Evolutionary conservation across 2,329 filamentous ascomycete genomes (phyloP).

Genomic region (Hypoxylon sp.): DNA sequence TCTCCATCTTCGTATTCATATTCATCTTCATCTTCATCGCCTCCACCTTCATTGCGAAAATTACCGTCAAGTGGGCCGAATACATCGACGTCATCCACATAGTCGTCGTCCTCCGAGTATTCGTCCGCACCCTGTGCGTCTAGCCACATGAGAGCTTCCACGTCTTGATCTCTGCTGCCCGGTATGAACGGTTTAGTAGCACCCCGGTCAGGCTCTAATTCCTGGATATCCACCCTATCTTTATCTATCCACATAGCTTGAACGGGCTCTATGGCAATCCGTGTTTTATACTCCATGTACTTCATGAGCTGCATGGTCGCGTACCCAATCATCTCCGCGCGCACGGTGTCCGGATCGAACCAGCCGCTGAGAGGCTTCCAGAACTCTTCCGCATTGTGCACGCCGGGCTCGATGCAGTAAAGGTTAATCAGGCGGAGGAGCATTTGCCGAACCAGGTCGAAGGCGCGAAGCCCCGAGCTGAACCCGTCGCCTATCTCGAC

Average conservation of each 20-base stretch:
- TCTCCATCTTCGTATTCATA: neutral
- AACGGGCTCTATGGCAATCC: conserved; percentile 42
- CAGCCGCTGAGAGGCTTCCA: conserved; percentile 29
- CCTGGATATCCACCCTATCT: neutral
- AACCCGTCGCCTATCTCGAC: conserved; percentile 5
- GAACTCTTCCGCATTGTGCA: neutral
- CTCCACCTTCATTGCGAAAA: neutral
- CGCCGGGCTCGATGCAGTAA: conserved; percentile 17
- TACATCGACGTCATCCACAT: neutral
- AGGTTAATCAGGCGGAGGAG: conserved; percentile 25
- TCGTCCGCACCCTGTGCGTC: too few species aligned
- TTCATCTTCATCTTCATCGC: neutral
- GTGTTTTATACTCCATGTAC: conserved; percentile 30
- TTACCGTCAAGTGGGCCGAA: neutral
- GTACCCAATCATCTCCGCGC: conserved; percentile 41
- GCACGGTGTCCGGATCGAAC: conserved; percentile 42
- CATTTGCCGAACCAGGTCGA: conserved; percentile 35
- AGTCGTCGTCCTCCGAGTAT: neutral
- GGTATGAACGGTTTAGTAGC: neutral
- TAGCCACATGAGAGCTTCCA: neutral
- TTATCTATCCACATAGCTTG: neutral
- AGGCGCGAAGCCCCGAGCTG: conserved; percentile 39
- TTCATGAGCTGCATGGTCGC: conserved; percentile 25
- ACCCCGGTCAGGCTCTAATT: neutral
- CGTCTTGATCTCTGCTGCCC: neutral